Conservation (phyloP, 176 grass and related monocot genomes). For the Tillandsia leiboldiana region DNA sequence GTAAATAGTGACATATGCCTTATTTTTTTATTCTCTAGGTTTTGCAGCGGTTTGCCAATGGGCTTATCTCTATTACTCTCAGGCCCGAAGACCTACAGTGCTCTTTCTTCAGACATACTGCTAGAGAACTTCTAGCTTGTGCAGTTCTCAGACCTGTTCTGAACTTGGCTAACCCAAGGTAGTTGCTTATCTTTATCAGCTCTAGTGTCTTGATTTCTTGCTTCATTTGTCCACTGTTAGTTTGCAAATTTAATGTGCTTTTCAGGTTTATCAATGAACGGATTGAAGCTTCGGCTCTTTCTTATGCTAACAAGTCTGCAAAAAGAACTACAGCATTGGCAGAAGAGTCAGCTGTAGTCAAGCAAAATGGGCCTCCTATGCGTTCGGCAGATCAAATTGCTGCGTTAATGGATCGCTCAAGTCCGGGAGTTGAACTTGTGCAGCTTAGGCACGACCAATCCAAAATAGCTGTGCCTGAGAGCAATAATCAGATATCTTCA, state of each 20-base stretch:
- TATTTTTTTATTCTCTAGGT: slow-evolving; percentile 40
- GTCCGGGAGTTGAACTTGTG: slow-evolving; percentile 91
- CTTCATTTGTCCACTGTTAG: slow-evolving; percentile 11
- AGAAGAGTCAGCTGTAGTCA: slow-evolving; percentile 34
- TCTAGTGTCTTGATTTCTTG: slow-evolving; percentile 7
- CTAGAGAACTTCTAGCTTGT: slow-evolving; percentile 84
- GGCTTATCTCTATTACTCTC: slow-evolving; percentile 55
- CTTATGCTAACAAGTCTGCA: slow-evolving; percentile 42
- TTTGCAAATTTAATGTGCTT: slow-evolving; percentile 22
- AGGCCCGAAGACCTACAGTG: slow-evolving; percentile 71
- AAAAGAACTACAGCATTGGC: slow-evolving; percentile 39
- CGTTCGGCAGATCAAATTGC: slow-evolving; percentile 66
- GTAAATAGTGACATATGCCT: background rate
- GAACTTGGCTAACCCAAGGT: slow-evolving; percentile 94
- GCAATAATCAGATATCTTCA: slow-evolving; percentile 15
- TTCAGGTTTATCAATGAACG: slow-evolving; percentile 99
- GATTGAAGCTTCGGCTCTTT: slow-evolving; percentile 73
- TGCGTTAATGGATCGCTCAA: slow-evolving; percentile 53
- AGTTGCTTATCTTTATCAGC: slow-evolving; percentile 15
- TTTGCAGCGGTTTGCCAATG: slow-evolving; percentile 66
- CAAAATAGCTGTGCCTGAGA: slow-evolving; percentile 26
- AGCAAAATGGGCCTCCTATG: slow-evolving; percentile 44
- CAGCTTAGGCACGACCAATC: slow-evolving; percentile 41
- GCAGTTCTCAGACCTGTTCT: slow-evolving; percentile 76
- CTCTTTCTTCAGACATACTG: slow-evolving; percentile 68